phyloP scores from a whole-genome alignment of 164 flowering plant genomes.

The Vitis rupestris region DNA sequence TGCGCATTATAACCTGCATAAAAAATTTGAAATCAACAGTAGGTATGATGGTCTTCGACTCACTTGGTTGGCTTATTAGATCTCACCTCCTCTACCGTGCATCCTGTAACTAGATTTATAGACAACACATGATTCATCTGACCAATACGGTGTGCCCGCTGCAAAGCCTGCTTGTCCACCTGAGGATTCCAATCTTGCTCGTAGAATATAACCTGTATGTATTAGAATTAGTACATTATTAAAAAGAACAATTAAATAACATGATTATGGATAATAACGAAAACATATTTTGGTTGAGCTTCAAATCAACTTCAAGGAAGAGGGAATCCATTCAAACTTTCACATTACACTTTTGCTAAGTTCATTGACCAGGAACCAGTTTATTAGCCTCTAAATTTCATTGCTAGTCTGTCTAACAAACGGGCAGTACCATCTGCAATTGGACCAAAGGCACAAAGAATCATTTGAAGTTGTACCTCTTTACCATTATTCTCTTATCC shows the following conservation, averaged over 20 bases:
- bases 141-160: slow-evolving; percentile 93
- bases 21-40: slow-evolving; percentile 4
- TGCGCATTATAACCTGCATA: slow-evolving; percentile 74
- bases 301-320: not conserved
- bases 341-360: too few relatives aligned
- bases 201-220: slow-evolving; percentile 77
- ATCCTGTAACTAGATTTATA: slow-evolving; percentile 64
- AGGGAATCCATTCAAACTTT: too few relatives aligned
- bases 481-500: too few relatives aligned
- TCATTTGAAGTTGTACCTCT: too few relatives aligned
- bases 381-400: too few relatives aligned
- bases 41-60: not conserved
- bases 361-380: too few relatives aligned
- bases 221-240: not conserved
- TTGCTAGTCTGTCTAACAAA: too few relatives aligned
- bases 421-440: too few relatives aligned
- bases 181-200: slow-evolving; percentile 99
- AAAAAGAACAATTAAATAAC: not conserved
- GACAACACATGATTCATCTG: slow-evolving; percentile 83
- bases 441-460: too few relatives aligned
- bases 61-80: not conserved
- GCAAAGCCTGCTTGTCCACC: slow-evolving; percentile 94
- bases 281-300: not conserved
- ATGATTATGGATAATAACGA: not conserved
- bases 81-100: slow-evolving; percentile 79